phyloP scores from a whole-genome alignment of 2,329 filamentous ascomycete genomes.

The Fusarium humuli region DNA sequence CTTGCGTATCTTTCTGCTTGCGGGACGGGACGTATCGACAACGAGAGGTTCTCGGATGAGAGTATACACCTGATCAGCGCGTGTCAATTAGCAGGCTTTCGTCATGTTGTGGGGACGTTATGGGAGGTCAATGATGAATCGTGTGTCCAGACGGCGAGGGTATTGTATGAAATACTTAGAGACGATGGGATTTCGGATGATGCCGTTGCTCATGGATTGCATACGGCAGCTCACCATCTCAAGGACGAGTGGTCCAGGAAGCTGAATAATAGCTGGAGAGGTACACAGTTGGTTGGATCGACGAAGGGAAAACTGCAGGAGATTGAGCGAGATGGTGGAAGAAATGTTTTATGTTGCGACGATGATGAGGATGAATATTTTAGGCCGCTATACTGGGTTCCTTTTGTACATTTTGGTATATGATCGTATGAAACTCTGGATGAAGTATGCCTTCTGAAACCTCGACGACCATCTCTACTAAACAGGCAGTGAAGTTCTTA shows the following conservation, averaged over 20 bases:
- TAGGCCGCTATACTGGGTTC: background rate
- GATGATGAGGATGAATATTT: background rate
- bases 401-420: background rate
- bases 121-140: background rate
- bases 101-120: background rate
- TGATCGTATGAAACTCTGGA: background rate
- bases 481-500: background rate
- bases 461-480: too few species aligned
- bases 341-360: background rate
- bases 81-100: background rate
- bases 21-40: background rate
- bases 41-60: background rate
- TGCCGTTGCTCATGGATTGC: background rate
- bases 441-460: too few species aligned
- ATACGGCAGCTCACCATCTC: background rate
- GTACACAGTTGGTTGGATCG: background rate
- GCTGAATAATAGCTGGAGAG: background rate
- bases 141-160: constrained; percentile 1
- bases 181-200: background rate
- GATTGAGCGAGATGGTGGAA: background rate
- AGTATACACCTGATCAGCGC: constrained; percentile 11
- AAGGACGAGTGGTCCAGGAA: background rate
- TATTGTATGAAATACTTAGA: background rate
- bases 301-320: rapidly evolving
- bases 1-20: constrained; percentile 3